A percentile compares a stretch with the other conserved stretches of the same genome.
phyloP scores from a whole-genome alignment of 2,329 filamentous ascomycete species.

The Neoarthrinium moseri region DNA sequence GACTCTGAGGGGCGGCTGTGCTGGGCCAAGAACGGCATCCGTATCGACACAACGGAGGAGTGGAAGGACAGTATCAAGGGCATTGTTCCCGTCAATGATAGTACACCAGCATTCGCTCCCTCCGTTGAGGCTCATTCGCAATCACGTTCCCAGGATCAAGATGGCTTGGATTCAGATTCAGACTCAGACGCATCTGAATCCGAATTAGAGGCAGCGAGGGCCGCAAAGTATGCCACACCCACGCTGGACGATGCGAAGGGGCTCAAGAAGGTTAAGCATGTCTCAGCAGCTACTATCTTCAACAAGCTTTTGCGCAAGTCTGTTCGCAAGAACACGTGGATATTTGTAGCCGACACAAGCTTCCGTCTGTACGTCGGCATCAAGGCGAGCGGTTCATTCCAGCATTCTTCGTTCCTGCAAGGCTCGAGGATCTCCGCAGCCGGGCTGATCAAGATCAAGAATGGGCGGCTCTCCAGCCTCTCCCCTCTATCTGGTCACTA shows the following conservation, averaged over 20 bases:
- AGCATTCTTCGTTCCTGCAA: slow-evolving; percentile 86
- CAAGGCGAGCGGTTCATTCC: slow-evolving; percentile 84
- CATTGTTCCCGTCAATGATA: slow-evolving; percentile 62
- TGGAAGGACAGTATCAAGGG: slow-evolving; percentile 81
- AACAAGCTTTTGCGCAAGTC: slow-evolving; percentile 77
- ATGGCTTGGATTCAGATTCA: slow-evolving; percentile 13
- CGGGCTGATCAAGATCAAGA: slow-evolving; percentile 80
- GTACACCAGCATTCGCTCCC: slow-evolving; percentile 52
- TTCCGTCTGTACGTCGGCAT: slow-evolving; percentile 88
- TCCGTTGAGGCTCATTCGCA: slow-evolving; percentile 27
- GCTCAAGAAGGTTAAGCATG: slow-evolving; percentile 52
- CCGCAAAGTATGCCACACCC: slow-evolving; percentile 64
- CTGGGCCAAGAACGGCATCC: slow-evolving; percentile 80
- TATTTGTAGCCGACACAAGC: slow-evolving; percentile 84
- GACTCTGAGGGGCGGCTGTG: slow-evolving; percentile 73
- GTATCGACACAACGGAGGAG: slow-evolving; percentile 72
- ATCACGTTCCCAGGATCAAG: slow-evolving; percentile 21
- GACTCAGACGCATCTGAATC: slow-evolving; percentile 39
- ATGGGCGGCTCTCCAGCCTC: slow-evolving; percentile 72
- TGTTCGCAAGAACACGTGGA: slow-evolving; percentile 87
- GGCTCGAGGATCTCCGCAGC: slow-evolving; percentile 80
- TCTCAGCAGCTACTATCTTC: slow-evolving; percentile 71
- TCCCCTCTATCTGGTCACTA: slow-evolving; percentile 79
- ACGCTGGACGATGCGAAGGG: slow-evolving; percentile 61
- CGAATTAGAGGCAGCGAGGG: slow-evolving; percentile 57